Conservation (phyloP, 75 land plant genomes). For the Larix kaempferi region DNA sequence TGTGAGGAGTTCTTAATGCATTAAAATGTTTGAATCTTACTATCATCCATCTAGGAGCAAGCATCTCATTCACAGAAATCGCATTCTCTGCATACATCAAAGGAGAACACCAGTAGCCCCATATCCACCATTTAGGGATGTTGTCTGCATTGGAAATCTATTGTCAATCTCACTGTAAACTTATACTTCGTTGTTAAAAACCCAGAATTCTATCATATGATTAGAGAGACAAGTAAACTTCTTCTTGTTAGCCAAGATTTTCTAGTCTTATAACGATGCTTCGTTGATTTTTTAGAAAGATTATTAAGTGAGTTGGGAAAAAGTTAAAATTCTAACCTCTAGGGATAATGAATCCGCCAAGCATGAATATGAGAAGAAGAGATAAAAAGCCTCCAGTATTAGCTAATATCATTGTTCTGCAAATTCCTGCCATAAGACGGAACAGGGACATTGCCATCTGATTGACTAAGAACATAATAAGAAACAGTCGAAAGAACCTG, state of each 20-base stretch:
- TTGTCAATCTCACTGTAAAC: constrained; percentile 1
- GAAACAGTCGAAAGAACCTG: constrained; percentile 76
- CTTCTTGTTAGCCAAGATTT: neutral
- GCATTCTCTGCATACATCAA: constrained; percentile 58
- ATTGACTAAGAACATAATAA: constrained; percentile 66
- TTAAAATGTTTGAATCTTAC: neutral
- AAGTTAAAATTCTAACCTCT: constrained; percentile 31
- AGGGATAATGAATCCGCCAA: constrained; percentile 88
- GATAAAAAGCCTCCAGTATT: constrained; percentile 83
- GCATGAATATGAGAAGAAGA: constrained; percentile 70
- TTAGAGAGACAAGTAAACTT: too few relatives aligned
- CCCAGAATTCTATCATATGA: too few relatives aligned
- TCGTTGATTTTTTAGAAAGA: too few relatives aligned
- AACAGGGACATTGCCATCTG: constrained; percentile 84
- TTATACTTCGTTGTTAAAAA: too few relatives aligned
- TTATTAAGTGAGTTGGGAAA: neutral
- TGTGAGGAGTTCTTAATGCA: neutral
- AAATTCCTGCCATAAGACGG: constrained; percentile 69
- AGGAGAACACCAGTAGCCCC: constrained; percentile 81
- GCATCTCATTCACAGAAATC: constrained; percentile 51
- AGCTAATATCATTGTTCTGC: constrained; percentile 76
- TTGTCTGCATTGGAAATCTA: constrained; percentile 18
- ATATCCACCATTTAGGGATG: constrained; percentile 68
- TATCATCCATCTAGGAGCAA: constrained; percentile 54
- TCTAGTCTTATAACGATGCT: neutral